A percentile compares a stretch with the other conserved stretches of the same genome.
phyloP scores from a whole-genome alignment of 2,329 filamentous ascomycete genomes.

The Xylariaceae sp. region DNA sequence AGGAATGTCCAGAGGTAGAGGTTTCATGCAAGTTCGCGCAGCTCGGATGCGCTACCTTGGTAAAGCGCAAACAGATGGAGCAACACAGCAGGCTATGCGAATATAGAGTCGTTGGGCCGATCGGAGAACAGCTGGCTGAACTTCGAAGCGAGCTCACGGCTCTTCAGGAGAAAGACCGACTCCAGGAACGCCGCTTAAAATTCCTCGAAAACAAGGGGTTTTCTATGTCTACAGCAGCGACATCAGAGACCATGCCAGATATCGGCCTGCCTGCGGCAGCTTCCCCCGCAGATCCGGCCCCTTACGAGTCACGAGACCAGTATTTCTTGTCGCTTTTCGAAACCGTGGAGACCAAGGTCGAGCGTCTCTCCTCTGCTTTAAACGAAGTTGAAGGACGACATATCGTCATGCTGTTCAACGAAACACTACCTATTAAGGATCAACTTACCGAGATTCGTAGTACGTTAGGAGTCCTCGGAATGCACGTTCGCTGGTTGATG shows the following conservation, averaged over 20 bases:
- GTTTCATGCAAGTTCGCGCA: slow-evolving; percentile 43
- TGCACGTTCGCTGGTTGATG: slow-evolving; percentile 56
- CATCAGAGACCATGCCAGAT: slow-evolving; percentile 24
- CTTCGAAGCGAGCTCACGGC: slow-evolving; percentile 46
- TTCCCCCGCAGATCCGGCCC: slow-evolving; percentile 24
- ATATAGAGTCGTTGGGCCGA: slow-evolving; percentile 48
- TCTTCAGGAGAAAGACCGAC: slow-evolving; percentile 36
- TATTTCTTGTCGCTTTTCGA: slow-evolving; percentile 43
- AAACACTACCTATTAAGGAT: slow-evolving; percentile 57
- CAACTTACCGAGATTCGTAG: slow-evolving; percentile 56
- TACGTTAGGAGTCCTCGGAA: slow-evolving; percentile 52
- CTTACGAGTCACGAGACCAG: slow-evolving; percentile 39
- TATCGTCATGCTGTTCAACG: slow-evolving; percentile 56
- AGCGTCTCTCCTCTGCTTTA: slow-evolving; percentile 51
- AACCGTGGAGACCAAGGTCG: slow-evolving; percentile 51
- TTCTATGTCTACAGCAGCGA: slow-evolving; percentile 24
- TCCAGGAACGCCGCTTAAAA: slow-evolving; percentile 39
- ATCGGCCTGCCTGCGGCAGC: slow-evolving; percentile 26
- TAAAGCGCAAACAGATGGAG: slow-evolving; percentile 37
- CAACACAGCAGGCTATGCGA: slow-evolving; percentile 46
- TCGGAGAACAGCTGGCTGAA: slow-evolving; percentile 42
- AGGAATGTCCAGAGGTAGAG: slow-evolving; percentile 41
- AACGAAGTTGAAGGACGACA: slow-evolving; percentile 56
- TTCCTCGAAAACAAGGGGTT: slow-evolving; percentile 37
- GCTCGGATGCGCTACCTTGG: slow-evolving; percentile 43